Evolutionary conservation across 1,284 basidiomycete genomes (phyloP).

Genomic region (Apiotrichum brassicae): DNA sequence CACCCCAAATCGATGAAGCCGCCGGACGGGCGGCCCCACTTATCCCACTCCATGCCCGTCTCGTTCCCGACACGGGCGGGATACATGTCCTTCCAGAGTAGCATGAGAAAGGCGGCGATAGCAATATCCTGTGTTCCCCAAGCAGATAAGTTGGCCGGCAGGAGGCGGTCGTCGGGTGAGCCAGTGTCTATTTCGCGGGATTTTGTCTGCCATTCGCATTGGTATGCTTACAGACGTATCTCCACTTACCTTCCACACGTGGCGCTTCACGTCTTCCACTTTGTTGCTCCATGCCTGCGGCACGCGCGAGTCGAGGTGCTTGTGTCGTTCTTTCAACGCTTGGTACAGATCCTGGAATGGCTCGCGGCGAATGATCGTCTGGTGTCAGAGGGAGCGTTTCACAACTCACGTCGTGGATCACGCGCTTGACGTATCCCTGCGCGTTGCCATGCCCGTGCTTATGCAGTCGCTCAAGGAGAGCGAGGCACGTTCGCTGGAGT

Average conservation of each 20-base stretch:
- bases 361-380: constrained; percentile 64
- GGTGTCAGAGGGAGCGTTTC: background rate
- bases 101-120: constrained; percentile 84
- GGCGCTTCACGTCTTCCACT: constrained; percentile 45
- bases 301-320: constrained; percentile 74
- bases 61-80: constrained; percentile 20
- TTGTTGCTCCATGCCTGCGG: constrained; percentile 65
- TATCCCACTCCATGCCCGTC: constrained; percentile 51
- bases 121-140: constrained; percentile 64
- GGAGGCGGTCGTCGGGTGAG: constrained; percentile 26
- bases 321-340: constrained; percentile 73
- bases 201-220: constrained; percentile 2
- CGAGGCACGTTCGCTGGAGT: constrained; percentile 70
- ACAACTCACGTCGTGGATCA: constrained; percentile 62
- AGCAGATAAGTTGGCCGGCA: constrained; percentile 27
- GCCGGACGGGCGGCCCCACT: constrained; percentile 67
- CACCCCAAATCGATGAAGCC: constrained; percentile 89
- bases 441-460: constrained; percentile 76
- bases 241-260: constrained; percentile 47
- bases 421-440: constrained; percentile 76
- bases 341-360: constrained; percentile 86
- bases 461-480: constrained; percentile 73
- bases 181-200: constrained; percentile 9
- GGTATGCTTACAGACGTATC: too few relatives aligned
- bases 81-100: constrained; percentile 77